Conservation (phyloP, 176 grass and related monocot species). For the Thalia dealbata region DNA sequence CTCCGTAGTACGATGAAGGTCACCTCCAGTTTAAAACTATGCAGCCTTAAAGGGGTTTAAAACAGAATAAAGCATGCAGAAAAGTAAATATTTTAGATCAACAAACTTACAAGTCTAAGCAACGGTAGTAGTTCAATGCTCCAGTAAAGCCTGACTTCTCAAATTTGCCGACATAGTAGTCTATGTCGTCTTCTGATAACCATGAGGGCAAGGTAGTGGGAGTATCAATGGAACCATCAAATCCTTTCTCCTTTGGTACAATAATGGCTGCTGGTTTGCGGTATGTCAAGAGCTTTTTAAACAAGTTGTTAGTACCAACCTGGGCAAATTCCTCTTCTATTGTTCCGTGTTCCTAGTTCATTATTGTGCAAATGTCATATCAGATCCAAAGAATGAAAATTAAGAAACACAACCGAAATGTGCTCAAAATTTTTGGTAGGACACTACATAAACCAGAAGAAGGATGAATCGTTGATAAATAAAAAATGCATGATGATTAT, state of each 20-base stretch:
- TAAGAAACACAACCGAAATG: background rate
- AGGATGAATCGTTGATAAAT: too few species aligned
- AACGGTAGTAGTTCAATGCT: conserved; percentile 85
- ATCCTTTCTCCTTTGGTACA: conserved; percentile 57
- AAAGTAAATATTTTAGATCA: background rate
- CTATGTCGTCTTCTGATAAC: conserved; percentile 76
- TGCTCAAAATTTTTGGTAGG: background rate
- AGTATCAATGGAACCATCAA: conserved; percentile 52
- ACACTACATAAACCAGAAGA: background rate
- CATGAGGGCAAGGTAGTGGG: conserved; percentile 53
- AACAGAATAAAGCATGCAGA: background rate
- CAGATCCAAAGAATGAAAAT: background rate
- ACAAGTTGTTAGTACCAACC: conserved; percentile 18
- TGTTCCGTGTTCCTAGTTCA: conserved; percentile 44
- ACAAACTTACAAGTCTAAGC: conserved; percentile 60
- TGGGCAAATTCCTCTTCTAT: conserved; percentile 65
- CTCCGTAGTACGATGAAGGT: too few species aligned
- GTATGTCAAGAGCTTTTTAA: conserved; percentile 55
- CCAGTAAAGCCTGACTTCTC: conserved; percentile 73
- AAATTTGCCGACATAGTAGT: conserved; percentile 63
- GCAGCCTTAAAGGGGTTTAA: background rate
- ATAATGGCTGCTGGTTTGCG: conserved; percentile 47
- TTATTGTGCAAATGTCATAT: background rate
- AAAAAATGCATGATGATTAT: too few species aligned
- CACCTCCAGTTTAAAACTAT: too few species aligned